These are phyloP conservation scores for Taiwanofungus camphoratus DNA, from an alignment of 1,284 basidiomycete genomes.

Conservation along the genomic window DNA sequence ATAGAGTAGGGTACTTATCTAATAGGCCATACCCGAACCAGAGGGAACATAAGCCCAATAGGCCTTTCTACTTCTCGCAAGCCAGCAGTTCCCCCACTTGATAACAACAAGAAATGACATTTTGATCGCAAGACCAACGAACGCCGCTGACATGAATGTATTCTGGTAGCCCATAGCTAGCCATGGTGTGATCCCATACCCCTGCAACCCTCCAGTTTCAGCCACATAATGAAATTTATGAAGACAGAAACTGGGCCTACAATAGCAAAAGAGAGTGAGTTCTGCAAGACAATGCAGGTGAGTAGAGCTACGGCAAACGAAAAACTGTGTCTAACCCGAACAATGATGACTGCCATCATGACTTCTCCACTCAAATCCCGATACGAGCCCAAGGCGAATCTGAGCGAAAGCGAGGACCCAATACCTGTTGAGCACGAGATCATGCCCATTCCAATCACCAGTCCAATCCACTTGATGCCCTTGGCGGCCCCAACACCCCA, in stretches of 20 bases:
- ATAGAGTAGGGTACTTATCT: too few species aligned
- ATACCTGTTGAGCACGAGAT: conserved; percentile 1
- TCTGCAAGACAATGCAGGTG: not conserved
- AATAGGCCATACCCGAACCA: not conserved
- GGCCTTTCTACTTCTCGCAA: not conserved
- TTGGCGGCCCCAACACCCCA: not conserved
- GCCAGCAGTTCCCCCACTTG: not conserved
- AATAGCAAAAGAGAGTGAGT: not conserved
- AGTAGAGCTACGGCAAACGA: too few species aligned
- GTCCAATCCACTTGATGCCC: not conserved
- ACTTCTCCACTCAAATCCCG: conserved; percentile 1
- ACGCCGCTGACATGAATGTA: conserved; percentile 1
- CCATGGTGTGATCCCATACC: conserved; percentile 2
- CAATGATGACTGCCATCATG: conserved; percentile 1
- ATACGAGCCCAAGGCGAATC: not conserved
- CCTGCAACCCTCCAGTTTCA: too few species aligned
- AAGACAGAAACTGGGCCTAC: not conserved
- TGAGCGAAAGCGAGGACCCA: conserved; percentile 1
- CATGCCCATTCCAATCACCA: conserved; percentile 1
- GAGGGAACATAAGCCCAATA: not conserved
- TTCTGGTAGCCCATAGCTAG: conserved; percentile 1
- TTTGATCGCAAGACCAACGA: conserved; percentile 1
- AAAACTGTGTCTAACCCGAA: not conserved
- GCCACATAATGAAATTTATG: not conserved
- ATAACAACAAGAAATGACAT: not conserved